Base-by-base conservation (phyloP, 768 basidiomycete species). In the Leccinum pellstonianum region DNA sequence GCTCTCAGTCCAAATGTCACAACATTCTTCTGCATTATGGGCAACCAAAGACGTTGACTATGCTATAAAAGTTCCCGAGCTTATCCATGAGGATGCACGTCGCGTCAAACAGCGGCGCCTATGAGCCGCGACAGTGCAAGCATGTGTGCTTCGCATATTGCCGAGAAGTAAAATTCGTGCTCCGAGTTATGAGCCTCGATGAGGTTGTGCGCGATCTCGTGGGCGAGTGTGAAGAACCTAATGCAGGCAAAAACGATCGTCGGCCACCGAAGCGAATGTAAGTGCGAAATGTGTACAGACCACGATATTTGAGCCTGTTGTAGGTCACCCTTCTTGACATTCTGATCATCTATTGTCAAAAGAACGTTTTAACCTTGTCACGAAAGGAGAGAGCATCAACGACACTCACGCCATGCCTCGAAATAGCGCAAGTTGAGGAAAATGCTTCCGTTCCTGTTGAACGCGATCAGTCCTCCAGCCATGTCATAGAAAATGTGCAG, bases 101-200 rank as follows among this genome's bases (percentile, higher is more conserved):
- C 8, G 27, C 19, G 2, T 60, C 25, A 52, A 23, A 31, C 31
- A 10, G 23, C 11, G 3, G 27, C n/a, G 14, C 58, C 64, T 10
- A 80, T 46, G 53, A 79, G 70, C 35, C 59, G 69, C 25, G 73
- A 75, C 21, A 87, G 73, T 19, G 73, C 67, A 54, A 78, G 62
- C 27, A 87, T 69, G 67, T 82, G 80, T 35, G 80, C 82, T 74
- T 97, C 92, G 63, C 90, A 91, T 19, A 98, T 90, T 6, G 91
- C 86, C 29, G 93, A 93, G 67, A 96, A 95, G 73, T 93, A 97
- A 73, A 97, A 98, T 63, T 94, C 93, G 64, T 96, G 95, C 68
- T 95, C 88, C 1, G 91, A 87, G 71, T 96, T 95, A 67, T 97
- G 95, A 0, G 85, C 83, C 46, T 86, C 80, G 15, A 95, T 88